Percentiles rank a stretch among this genome's conserved stretches.
Evolutionary conservation across 2,329 filamentous ascomycete species (phyloP).

Genomic region (Trichoderma aggressivum): DNA sequence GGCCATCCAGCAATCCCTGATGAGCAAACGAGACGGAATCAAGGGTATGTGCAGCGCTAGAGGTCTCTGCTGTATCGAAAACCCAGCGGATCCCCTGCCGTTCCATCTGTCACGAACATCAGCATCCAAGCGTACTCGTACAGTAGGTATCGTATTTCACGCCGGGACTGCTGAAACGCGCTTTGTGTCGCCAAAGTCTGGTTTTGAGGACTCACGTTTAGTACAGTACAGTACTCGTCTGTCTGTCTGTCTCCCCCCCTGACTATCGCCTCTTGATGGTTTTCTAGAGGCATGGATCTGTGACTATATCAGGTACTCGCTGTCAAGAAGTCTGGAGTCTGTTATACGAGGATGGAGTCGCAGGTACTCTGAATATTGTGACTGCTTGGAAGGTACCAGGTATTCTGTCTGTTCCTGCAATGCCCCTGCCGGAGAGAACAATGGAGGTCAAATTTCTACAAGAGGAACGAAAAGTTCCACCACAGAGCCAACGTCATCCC

Average conservation of each 20-base stretch:
- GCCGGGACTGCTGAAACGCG: background rate
- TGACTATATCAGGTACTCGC: background rate
- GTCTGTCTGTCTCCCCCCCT: background rate
- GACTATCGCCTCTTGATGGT: background rate
- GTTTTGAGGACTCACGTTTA: background rate
- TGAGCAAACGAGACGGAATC: background rate
- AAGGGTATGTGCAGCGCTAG: background rate
- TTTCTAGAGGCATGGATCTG: background rate
- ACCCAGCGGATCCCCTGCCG: background rate
- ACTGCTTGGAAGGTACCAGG: background rate
- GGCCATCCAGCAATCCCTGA: background rate
- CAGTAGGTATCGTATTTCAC: no score
- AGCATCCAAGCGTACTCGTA: background rate
- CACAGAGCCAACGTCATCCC: background rate
- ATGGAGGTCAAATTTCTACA: background rate
- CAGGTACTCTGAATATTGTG: background rate
- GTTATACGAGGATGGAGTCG: background rate
- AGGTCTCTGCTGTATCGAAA: background rate
- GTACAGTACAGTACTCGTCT: background rate
- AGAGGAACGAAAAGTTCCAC: background rate
- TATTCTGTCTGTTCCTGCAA: background rate
- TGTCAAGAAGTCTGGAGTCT: background rate
- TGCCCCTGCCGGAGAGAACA: background rate
- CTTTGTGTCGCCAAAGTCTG: background rate
- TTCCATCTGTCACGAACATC: background rate